Evolutionary conservation across 140 eudicot genomes (phyloP).

Genomic region (Ambrosia hybrid): DNA sequence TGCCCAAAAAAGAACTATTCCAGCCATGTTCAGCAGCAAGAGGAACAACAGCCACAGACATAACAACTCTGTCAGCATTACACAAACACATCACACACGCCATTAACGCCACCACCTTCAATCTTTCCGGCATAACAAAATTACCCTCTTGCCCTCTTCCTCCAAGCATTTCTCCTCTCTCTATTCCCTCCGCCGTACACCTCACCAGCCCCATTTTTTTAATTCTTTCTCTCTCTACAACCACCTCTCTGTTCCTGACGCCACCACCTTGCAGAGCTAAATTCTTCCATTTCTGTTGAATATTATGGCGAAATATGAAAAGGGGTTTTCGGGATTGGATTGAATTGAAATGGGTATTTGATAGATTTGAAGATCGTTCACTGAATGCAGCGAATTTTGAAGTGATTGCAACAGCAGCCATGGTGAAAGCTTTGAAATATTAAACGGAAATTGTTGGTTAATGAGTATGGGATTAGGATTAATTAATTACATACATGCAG

Average conservation of each 20-base stretch:
- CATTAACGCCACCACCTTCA: constrained; percentile 92
- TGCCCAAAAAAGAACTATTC: constrained; percentile 85
- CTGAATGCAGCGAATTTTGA: constrained; percentile 30
- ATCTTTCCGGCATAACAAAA: constrained; percentile 62
- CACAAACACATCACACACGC: constrained; percentile 88
- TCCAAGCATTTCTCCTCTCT: constrained; percentile 48
- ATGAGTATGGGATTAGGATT: neutral
- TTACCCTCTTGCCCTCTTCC: constrained; percentile 51
- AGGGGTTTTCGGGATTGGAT: constrained; percentile 35
- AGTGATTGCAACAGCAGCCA: constrained; percentile 39
- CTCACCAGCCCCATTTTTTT: constrained; percentile 32
- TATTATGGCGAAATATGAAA: constrained; percentile 32
- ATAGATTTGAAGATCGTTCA: constrained; percentile 20
- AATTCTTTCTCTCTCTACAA: constrained; percentile 23
- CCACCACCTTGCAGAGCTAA: constrained; percentile 33
- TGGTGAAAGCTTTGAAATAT: constrained; percentile 20
- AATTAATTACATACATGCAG: neutral
- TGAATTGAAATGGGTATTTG: constrained; percentile 36
- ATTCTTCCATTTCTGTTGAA: constrained; percentile 36
- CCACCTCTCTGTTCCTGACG: constrained; percentile 19
- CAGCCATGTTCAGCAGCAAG: constrained; percentile 86
- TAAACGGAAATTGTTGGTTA: neutral
- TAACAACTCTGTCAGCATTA: constrained; percentile 93
- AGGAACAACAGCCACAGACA: constrained; percentile 96
- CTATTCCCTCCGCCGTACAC: constrained; percentile 90